These are phyloP conservation scores for Cyanidioschyzon merolae DNA, from an alignment of 23 red algal genomes.

Conservation along the genomic window DNA sequence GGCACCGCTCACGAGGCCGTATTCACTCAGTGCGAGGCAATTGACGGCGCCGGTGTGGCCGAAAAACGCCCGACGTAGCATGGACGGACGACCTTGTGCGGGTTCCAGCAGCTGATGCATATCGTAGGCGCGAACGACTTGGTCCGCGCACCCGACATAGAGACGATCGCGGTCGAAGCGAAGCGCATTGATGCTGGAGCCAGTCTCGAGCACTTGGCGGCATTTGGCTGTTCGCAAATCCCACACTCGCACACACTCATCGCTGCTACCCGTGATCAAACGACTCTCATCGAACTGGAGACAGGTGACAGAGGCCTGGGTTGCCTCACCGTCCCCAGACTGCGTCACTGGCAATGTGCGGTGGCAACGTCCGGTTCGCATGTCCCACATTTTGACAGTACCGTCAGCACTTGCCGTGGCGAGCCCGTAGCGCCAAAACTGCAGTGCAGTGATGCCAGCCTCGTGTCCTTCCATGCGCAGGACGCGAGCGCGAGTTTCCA, in stretches of 20 bases:
- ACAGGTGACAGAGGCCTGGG: not conserved
- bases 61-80: not conserved
- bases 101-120: not conserved
- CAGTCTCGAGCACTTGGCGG: not conserved
- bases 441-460: slow-evolving; percentile 36
- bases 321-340: not conserved
- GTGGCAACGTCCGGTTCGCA: slow-evolving; percentile 65
- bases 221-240: slow-evolving; percentile 24
- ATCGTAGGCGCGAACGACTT: slow-evolving; percentile 13
- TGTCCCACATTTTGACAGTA: slow-evolving; percentile 60
- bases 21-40: not conserved
- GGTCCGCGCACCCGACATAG: slow-evolving; percentile 9
- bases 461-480: not conserved
- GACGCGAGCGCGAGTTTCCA: slow-evolving; percentile 23
- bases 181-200: not conserved
- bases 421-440: slow-evolving; percentile 64
- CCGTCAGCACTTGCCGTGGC: slow-evolving; percentile 55
- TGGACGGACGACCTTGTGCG: not conserved
- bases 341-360: slow-evolving; percentile 20
- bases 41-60: slow-evolving; percentile 6
- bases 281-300: slow-evolving; percentile 32
- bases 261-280: slow-evolving; percentile 14
- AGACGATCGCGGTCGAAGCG: not conserved
- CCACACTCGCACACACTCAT: slow-evolving; percentile 24
- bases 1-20: slow-evolving; percentile 6